Percentiles rank a stretch among this genome's conserved stretches.
Conservation (phyloP, 345 rosid species). For the Gynandropsis gynandra region DNA sequence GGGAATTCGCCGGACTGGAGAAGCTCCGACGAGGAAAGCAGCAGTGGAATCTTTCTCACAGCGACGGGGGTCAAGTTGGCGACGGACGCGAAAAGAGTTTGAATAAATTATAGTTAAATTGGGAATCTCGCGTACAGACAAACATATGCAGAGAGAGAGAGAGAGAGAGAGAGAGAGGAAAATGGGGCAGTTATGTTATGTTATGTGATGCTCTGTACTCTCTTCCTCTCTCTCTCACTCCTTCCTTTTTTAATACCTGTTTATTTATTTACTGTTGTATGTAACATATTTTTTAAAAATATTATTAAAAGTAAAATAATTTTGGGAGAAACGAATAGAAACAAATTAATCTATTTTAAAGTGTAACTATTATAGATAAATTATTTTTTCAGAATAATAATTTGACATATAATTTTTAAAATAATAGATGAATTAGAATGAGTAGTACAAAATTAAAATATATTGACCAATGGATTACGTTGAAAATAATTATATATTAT, state of each 20-base stretch:
- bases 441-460: no score
- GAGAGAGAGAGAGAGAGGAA: conserved; percentile 9
- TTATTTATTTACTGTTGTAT: not conserved
- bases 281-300: no score
- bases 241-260: no score
- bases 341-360: not conserved
- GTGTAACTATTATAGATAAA: no score
- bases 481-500: no score
- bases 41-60: conserved; percentile 17
- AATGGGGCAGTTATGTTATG: conserved; percentile 10
- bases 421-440: no score
- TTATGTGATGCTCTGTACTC: conserved; percentile 11
- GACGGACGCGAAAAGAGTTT: conserved; percentile 13
- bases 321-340: not conserved
- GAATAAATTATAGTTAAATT: not conserved
- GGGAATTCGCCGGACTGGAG: not conserved
- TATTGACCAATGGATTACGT: no score
- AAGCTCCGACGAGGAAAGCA: conserved; percentile 18
- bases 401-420: no score
- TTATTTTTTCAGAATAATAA: no score
- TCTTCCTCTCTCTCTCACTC: not conserved
- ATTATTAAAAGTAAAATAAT: conserved; percentile 19
- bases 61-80: conserved; percentile 15
- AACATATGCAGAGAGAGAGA: conserved; percentile 20
- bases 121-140: conserved; percentile 25